phyloP scores from a whole-genome alignment of 164 flowering plant genomes.

The Akebia trifoliata region DNA sequence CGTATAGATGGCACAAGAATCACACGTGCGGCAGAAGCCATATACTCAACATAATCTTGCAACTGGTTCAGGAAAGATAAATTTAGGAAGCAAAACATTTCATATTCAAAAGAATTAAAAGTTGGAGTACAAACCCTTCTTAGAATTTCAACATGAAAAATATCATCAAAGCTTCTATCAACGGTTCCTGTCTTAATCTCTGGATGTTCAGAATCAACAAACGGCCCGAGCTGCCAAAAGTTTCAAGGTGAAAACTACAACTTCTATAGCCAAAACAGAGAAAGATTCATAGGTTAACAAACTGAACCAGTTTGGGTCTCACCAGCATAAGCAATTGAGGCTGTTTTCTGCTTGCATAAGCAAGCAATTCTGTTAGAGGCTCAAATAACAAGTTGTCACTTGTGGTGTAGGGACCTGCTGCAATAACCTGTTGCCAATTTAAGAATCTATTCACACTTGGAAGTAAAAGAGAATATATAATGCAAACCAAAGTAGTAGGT shows the following conservation, averaged over 20 bases:
- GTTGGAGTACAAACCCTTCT: slow-evolving; percentile 47
- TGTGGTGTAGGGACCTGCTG: slow-evolving; percentile 93
- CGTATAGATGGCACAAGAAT: slow-evolving; percentile 83
- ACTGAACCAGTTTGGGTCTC: slow-evolving; percentile 4
- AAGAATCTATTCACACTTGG: slow-evolving; percentile 4
- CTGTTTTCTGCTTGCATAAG: slow-evolving; percentile 76
- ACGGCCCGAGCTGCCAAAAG: slow-evolving; percentile 83
- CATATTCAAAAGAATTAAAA: not conserved
- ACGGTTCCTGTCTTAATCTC: slow-evolving; percentile 69
- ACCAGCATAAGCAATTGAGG: slow-evolving; percentile 92
- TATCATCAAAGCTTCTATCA: slow-evolving; percentile 61
- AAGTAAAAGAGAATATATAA: not conserved
- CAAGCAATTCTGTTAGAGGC: slow-evolving; percentile 77
- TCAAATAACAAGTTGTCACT: slow-evolving; percentile 86
- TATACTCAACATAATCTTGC: slow-evolving; percentile 75
- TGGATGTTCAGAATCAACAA: slow-evolving; percentile 93
- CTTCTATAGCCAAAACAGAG: not conserved
- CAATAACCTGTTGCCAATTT: slow-evolving; percentile 62
- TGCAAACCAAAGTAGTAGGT: not conserved
- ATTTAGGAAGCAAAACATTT: slow-evolving; percentile 1
- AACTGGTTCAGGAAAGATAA: slow-evolving; percentile 40
- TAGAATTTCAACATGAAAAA: slow-evolving; percentile 65
- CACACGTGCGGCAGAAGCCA: slow-evolving; percentile 76
- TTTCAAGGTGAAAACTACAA: not conserved
- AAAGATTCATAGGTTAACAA: not conserved